phyloP scores from a whole-genome alignment of 2,329 filamentous ascomycete species.

The Raffaelea ambrosiae region DNA sequence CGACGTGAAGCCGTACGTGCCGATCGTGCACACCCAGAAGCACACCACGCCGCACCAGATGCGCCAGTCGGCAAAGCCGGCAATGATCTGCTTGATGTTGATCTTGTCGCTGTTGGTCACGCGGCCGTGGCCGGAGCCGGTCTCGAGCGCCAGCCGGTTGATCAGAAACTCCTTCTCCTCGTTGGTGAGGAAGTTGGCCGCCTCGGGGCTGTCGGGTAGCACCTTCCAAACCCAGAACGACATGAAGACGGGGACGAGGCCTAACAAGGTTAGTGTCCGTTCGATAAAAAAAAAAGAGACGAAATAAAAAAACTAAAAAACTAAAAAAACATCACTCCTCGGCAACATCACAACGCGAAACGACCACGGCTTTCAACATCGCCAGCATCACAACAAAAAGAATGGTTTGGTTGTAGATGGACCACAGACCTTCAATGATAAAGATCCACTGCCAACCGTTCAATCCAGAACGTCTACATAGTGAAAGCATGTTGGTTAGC shows the following conservation, averaged over 20 bases:
- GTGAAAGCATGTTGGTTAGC: too few relatives aligned
- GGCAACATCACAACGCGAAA: too few relatives aligned
- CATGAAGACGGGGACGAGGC: conserved; percentile 15
- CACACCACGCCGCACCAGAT: conserved; percentile 11
- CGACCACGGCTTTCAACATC: too few relatives aligned
- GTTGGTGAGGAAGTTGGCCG: conserved; percentile 22
- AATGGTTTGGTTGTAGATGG: too few relatives aligned
- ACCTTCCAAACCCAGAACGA: conserved; percentile 11
- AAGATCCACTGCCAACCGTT: conserved; percentile 58
- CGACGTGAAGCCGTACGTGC: conserved; percentile 7
- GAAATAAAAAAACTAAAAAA: too few relatives aligned
- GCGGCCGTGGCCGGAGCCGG: conserved; percentile 8
- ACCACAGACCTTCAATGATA: conserved; percentile 27
- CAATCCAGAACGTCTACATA: conserved; percentile 23
- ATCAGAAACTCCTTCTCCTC: conserved; percentile 24
- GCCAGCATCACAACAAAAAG: too few relatives aligned
- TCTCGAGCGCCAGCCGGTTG: conserved; percentile 21
- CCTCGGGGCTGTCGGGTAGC: conserved; percentile 25
- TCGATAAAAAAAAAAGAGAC: too few relatives aligned
- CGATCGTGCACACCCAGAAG: conserved; percentile 9
- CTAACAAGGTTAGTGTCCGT: too few relatives aligned
- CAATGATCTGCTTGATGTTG: conserved; percentile 6
- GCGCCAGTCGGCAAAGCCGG: conserved; percentile 8
- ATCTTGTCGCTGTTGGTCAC: conserved; percentile 9
- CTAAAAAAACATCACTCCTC: too few relatives aligned